Evolutionary conservation across 78 protist genomes (phyloP).

Genomic region (Dictyostelium citrinum): DNA sequence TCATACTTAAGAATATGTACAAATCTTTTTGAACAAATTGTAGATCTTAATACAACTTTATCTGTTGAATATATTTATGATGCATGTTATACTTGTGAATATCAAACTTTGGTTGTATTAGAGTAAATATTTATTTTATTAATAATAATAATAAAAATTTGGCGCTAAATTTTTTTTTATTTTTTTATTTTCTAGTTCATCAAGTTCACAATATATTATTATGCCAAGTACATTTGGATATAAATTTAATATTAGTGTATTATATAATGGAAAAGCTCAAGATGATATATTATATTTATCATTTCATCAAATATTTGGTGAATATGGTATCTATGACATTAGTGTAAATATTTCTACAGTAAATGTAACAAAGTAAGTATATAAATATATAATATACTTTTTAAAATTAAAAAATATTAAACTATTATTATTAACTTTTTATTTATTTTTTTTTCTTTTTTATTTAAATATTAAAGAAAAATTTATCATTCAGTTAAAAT

Average conservation of each 20-base stretch:
- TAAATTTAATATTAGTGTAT: constrained; percentile 20
- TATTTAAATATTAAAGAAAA: too few relatives aligned
- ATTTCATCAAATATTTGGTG: neutral
- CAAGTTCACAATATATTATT: constrained; percentile 9
- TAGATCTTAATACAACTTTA: neutral
- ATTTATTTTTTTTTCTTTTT: too few relatives aligned
- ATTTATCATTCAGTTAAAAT: neutral
- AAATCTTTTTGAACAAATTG: neutral
- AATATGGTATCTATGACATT: constrained; percentile 41
- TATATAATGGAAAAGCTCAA: neutral
- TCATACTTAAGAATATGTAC: neutral
- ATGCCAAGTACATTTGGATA: constrained; percentile 52
- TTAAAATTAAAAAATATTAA: too few relatives aligned
- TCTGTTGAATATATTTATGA: constrained; percentile 2
- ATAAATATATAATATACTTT: neutral
- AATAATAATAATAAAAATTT: neutral
- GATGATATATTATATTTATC: neutral
- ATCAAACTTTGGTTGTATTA: constrained; percentile 12
- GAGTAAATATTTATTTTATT: neutral
- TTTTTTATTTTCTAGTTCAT: neutral
- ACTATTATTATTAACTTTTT: neutral
- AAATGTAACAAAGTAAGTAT: constrained; percentile 8
- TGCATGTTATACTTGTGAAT: constrained; percentile 31
- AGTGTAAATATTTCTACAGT: neutral
- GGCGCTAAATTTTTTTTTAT: neutral